Conservation (phyloP, 1,284 basidiomycete genomes). For the Sphagnurus paluster region DNA sequence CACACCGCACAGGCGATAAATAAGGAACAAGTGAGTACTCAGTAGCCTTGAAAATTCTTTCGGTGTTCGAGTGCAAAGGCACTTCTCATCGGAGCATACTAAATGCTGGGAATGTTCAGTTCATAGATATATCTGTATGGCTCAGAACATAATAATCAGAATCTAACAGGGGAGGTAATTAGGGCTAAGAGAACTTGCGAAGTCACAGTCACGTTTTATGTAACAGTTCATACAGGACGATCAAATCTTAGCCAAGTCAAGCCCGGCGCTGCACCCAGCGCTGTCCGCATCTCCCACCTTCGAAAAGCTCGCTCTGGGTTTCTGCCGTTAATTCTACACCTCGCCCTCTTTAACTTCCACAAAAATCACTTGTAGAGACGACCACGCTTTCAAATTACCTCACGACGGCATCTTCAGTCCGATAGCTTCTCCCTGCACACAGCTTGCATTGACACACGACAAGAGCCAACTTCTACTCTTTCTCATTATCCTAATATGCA, state of each 20-base stretch:
- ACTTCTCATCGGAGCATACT: no score
- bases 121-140: no score
- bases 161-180: no score
- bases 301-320: not conserved
- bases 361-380: not conserved
- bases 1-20: no score
- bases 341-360: not conserved
- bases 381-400: conserved; percentile 2
- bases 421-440: not conserved
- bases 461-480: not conserved
- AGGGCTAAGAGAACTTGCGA: no score
- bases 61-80: no score
- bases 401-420: not conserved
- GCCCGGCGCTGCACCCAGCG: conserved; percentile 1
- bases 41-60: no score
- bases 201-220: conserved; percentile 3
- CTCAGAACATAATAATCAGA: no score
- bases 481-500: not conserved
- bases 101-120: no score
- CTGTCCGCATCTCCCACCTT: conserved; percentile 2
- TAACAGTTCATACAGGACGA: not conserved
- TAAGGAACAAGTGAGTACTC: no score
- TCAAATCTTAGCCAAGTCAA: not conserved
- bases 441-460: not conserved
- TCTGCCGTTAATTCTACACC: not conserved